Conservation (phyloP, 331 rosid genomes). For the Malus hybrid region DNA sequence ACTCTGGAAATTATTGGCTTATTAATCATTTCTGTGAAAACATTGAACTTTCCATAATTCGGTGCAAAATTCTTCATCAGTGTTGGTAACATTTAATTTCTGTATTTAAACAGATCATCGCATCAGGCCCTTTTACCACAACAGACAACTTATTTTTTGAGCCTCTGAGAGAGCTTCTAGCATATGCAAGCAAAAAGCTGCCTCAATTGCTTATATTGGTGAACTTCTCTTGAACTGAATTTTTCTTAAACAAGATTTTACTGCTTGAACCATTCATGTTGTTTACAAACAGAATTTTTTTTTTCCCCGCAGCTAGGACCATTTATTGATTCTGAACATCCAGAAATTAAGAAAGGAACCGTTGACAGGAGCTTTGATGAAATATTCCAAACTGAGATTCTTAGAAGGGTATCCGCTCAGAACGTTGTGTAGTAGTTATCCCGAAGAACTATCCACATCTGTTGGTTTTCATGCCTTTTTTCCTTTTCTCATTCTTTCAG, state of each 20-base stretch:
- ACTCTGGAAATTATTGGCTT: background rate
- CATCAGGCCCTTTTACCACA: slow-evolving; percentile 92
- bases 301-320: slow-evolving; percentile 62
- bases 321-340: slow-evolving; percentile 87
- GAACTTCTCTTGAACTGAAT: slow-evolving; percentile 14
- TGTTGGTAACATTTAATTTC: slow-evolving; percentile 6
- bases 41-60: background rate
- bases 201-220: slow-evolving; percentile 87
- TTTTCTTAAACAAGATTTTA: slow-evolving; percentile 6
- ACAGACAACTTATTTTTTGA: slow-evolving; percentile 84
- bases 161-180: slow-evolving; percentile 71
- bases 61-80: background rate
- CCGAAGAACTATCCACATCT: background rate
- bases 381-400: slow-evolving; percentile 55
- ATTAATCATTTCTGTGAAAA: too few species aligned
- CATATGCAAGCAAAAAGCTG: slow-evolving; percentile 72
- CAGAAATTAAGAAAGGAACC: slow-evolving; percentile 77
- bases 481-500: slow-evolving; percentile 24
- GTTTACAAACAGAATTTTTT: slow-evolving; percentile 18
- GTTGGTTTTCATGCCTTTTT: slow-evolving; percentile 8
- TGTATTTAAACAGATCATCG: slow-evolving; percentile 59
- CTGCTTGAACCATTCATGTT: background rate
- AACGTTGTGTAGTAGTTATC: background rate
- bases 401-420: slow-evolving; percentile 52
- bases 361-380: slow-evolving; percentile 65